phyloP scores from a whole-genome alignment of 2,329 filamentous ascomycete genomes.

The Diplocarpon rosae region DNA sequence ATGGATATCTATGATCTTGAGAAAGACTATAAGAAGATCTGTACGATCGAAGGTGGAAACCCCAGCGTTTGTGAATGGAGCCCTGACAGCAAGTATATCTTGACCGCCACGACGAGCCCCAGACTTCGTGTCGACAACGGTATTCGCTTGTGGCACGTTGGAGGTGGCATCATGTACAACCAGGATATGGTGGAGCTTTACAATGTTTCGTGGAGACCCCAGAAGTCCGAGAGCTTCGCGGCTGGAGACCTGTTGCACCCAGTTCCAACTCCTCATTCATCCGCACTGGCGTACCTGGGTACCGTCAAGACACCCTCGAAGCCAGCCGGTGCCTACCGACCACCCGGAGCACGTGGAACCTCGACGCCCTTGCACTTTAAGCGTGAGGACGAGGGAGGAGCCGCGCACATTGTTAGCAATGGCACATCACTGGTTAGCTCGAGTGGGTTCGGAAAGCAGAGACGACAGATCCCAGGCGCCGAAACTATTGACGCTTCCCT shows the following conservation, averaged over 20 bases:
- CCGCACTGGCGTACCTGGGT: conserved; percentile 69
- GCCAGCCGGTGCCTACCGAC: conserved; percentile 91
- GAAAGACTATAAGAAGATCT: conserved; percentile 85
- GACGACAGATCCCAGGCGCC: conserved; percentile 78
- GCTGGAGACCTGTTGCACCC: conserved; percentile 61
- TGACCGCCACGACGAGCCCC: conserved; percentile 96
- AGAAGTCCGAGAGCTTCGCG: conserved; percentile 46
- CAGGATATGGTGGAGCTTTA: conserved; percentile 94
- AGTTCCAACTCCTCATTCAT: conserved; percentile 69
- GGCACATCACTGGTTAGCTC: conserved; percentile 52
- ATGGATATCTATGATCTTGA: conserved; percentile 96
- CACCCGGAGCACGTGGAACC: conserved; percentile 82
- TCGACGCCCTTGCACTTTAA: conserved; percentile 90
- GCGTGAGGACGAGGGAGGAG: conserved; percentile 92
- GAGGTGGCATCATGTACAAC: conserved; percentile 83
- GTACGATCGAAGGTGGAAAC: conserved; percentile 90
- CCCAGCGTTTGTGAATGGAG: conserved; percentile 96
- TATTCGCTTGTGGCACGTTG: conserved; percentile 87
- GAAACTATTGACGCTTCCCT: conserved; percentile 52
- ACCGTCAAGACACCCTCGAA: conserved; percentile 92
- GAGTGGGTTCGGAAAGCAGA: conserved; percentile 68
- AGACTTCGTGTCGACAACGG: conserved; percentile 94
- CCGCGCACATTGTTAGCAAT: conserved; percentile 72
- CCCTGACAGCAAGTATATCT: conserved; percentile 85
- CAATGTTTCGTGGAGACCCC: conserved; percentile 78